Evolutionary conservation across 129 eudicot genomes (phyloP).

Genomic region (Logfia minima): DNA sequence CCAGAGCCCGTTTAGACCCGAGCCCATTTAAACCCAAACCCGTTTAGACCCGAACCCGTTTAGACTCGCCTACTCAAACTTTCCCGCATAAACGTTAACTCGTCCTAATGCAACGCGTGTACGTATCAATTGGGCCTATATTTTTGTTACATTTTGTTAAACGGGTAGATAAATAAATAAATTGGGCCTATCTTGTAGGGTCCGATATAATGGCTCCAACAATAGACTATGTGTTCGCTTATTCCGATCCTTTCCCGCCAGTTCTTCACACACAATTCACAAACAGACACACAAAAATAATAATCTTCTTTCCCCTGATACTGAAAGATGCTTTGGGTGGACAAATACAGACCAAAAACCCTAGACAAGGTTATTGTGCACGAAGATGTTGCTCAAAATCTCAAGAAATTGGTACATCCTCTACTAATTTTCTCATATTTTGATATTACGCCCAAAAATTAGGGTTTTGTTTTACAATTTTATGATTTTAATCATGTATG

Average conservation of each 20-base stretch:
- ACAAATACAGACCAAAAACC: conserved; percentile 90
- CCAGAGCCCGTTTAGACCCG: too few species aligned
- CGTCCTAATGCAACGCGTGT: too few species aligned
- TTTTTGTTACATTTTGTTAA: neutral
- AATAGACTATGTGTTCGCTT: neutral
- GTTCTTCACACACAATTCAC: conserved; percentile 24
- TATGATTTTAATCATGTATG: conserved; percentile 11
- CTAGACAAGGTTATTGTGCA: conserved; percentile 92
- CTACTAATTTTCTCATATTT: conserved; percentile 3
- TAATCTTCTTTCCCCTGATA: too few species aligned
- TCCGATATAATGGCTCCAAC: conserved; percentile 27
- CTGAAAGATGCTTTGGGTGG: conserved; percentile 90
- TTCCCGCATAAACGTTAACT: too few species aligned
- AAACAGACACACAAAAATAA: neutral
- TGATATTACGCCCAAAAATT: neutral
- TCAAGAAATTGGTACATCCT: conserved; percentile 69
- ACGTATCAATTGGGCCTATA: neutral
- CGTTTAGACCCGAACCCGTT: too few species aligned
- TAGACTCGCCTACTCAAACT: too few species aligned
- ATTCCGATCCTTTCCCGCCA: conserved; percentile 36
- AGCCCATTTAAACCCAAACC: too few species aligned
- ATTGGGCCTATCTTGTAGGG: conserved; percentile 4
- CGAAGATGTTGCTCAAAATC: conserved; percentile 83
- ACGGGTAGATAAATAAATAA: neutral
- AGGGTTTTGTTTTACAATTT: conserved; percentile 7